A percentile compares a stretch with the other conserved stretches of the same genome.
These are phyloP conservation scores for Trichocladium antarcticum DNA, from an alignment of 495 filamentous ascomycete species.

Conservation along the genomic window DNA sequence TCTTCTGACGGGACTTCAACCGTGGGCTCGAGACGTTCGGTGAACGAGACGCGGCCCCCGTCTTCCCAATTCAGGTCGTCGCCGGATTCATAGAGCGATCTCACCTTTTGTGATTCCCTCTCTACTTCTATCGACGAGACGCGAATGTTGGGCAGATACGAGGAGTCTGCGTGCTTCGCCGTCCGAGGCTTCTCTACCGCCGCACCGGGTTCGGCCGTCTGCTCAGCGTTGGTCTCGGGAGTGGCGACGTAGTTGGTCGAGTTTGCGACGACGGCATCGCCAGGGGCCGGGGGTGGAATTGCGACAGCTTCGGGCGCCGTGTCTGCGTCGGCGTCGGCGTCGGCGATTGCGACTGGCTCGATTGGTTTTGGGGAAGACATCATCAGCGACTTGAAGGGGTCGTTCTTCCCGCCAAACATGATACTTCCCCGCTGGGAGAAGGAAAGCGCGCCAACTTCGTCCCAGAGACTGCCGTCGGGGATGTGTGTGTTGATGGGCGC, in stretches of 20 bases:
- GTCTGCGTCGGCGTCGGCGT: not conserved
- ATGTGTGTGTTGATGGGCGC: constrained; percentile 42
- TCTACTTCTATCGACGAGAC: constrained; percentile 70
- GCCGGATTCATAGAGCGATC: constrained; percentile 82
- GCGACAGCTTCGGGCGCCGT: not conserved
- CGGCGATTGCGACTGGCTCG: too few relatives aligned
- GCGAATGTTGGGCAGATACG: constrained; percentile 35
- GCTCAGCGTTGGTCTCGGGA: not conserved
- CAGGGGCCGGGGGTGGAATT: not conserved
- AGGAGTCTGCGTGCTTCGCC: constrained; percentile 8
- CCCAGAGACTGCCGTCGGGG: constrained; percentile 42
- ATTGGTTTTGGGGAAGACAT: not conserved
- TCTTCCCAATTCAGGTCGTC: constrained; percentile 47
- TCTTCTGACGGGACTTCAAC: constrained; percentile 41
- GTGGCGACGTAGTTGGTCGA: not conserved
- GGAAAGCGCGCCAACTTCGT: constrained; percentile 38
- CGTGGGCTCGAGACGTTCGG: constrained; percentile 34
- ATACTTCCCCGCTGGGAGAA: constrained; percentile 57
- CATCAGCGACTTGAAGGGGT: constrained; percentile 11
- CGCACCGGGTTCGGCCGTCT: not conserved
- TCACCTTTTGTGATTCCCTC: constrained; percentile 75
- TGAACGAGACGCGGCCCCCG: constrained; percentile 39
- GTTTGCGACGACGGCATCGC: not conserved
- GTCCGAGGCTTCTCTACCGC: constrained; percentile 3
- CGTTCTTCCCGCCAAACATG: constrained; percentile 46